These are phyloP conservation scores for Micractinium conductrix DNA, from an alignment of 139 green algal species.

Conservation along the genomic window DNA sequence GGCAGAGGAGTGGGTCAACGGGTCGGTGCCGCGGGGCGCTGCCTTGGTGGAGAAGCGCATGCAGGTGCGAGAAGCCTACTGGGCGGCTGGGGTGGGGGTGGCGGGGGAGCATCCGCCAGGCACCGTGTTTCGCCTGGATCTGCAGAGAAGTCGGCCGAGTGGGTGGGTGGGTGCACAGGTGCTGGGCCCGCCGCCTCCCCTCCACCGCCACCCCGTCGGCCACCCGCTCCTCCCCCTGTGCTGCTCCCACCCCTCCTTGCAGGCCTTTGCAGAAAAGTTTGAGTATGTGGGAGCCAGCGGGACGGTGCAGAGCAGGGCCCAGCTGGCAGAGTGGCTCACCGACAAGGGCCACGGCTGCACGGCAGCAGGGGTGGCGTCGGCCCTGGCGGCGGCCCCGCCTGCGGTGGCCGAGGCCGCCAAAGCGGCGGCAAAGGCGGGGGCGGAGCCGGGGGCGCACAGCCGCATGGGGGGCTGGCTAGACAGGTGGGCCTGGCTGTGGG, in stretches of 20 bases:
- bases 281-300: constrained; percentile 28
- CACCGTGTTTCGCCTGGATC: too few species aligned
- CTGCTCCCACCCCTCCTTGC: neutral
- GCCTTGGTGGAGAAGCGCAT: neutral
- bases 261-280: neutral
- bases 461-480: too few species aligned
- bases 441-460: too few species aligned
- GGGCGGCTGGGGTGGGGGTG: too few species aligned
- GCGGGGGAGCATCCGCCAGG: too few species aligned
- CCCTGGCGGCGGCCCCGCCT: neutral
- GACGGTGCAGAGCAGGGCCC: neutral
- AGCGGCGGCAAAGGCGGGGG: neutral
- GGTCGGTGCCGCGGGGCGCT: neutral
- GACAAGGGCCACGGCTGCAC: neutral
- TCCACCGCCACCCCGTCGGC: too few species aligned
- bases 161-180: too few species aligned
- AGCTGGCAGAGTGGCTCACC: neutral
- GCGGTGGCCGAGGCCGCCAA: neutral
- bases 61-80: too few species aligned
- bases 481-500: too few species aligned
- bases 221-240: neutral
- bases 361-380: too few species aligned
- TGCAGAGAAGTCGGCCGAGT: too few species aligned
- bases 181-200: too few species aligned
- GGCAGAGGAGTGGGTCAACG: neutral